These are phyloP conservation scores for Apiospora aurea DNA, from an alignment of 2,329 filamentous ascomycete species.

Conservation along the genomic window DNA sequence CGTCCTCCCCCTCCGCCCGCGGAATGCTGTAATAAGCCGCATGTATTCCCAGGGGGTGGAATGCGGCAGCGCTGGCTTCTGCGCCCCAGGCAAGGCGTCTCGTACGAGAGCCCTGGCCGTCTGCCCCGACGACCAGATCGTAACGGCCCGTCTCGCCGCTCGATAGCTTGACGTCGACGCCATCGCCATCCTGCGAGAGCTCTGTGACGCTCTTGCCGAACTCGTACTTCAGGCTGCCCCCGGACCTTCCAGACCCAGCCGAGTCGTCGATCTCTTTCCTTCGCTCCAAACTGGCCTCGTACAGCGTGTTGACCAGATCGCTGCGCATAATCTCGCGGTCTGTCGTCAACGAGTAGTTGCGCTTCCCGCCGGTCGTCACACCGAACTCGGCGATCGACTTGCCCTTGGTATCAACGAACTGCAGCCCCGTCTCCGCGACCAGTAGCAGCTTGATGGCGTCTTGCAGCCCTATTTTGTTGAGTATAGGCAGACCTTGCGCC, in stretches of 20 bases:
- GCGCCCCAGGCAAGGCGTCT: slow-evolving; percentile 46
- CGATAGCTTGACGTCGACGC: slow-evolving; percentile 48
- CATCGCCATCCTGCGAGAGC: slow-evolving; percentile 42
- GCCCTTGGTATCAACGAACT: slow-evolving; percentile 52
- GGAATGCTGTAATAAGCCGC: slow-evolving; percentile 50
- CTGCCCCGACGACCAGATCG: slow-evolving; percentile 62
- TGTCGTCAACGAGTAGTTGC: slow-evolving; percentile 54
- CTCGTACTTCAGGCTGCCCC: slow-evolving; percentile 40
- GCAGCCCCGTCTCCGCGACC: slow-evolving; percentile 56
- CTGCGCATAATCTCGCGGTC: slow-evolving; percentile 69
- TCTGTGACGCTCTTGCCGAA: slow-evolving; percentile 42
- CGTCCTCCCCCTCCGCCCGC: slow-evolving; percentile 35
- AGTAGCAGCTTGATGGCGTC: slow-evolving; percentile 43
- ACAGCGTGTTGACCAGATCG: slow-evolving; percentile 59
- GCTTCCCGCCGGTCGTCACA: slow-evolving; percentile 49
- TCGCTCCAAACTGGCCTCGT: slow-evolving; percentile 45
- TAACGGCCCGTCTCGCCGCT: slow-evolving; percentile 51
- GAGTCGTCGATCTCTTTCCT: slow-evolving; percentile 31
- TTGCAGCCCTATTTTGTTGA: slow-evolving; percentile 48
- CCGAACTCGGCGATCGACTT: slow-evolving; percentile 47
- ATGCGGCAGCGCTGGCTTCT: slow-evolving; percentile 36
- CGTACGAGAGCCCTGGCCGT: slow-evolving; percentile 59
- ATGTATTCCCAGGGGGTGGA: slow-evolving; percentile 43
- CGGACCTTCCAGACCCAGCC: slow-evolving; percentile 35
- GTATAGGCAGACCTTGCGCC: slow-evolving; percentile 46